A percentile compares a stretch with the other conserved stretches of the same genome.
Evolutionary conservation across 495 filamentous ascomycete species (phyloP).

Genomic region (Neurospora tetraspora): DNA sequence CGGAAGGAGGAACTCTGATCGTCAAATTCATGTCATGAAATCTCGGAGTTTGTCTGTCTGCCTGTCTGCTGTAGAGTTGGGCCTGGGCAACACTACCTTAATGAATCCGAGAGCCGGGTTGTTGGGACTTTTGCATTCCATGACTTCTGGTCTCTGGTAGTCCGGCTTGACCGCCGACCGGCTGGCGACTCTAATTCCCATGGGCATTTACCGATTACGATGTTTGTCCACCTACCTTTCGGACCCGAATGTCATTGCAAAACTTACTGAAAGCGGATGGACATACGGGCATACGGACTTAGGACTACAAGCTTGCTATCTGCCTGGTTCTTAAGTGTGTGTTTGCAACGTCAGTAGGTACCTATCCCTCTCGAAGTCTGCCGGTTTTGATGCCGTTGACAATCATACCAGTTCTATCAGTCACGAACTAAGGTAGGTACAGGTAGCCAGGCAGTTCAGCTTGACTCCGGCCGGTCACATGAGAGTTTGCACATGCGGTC

Average conservation of each 20-base stretch:
- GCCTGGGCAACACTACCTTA: not conserved
- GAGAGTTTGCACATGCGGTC: not conserved
- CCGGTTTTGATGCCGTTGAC: too few relatives aligned
- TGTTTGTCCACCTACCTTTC: not conserved
- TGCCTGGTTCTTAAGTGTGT: not conserved
- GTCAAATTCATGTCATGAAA: not conserved
- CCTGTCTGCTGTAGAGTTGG: not conserved
- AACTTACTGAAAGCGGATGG: not conserved
- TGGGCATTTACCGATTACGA: not conserved
- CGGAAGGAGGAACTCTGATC: not conserved
- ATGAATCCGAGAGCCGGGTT: not conserved
- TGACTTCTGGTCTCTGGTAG: not conserved
- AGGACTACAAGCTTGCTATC: not conserved
- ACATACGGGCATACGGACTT: not conserved
- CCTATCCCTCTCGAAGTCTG: too few relatives aligned
- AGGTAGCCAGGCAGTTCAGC: not conserved
- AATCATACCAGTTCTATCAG: too few relatives aligned
- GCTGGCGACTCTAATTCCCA: not conserved
- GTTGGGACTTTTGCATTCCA: not conserved
- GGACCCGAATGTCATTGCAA: not conserved
- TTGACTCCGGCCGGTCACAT: not conserved
- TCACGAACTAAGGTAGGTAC: too few relatives aligned
- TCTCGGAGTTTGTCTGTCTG: not conserved
- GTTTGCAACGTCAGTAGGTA: not conserved
- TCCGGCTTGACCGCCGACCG: not conserved